Conservation (phyloP, 2,329 filamentous ascomycete genomes). For the Exophiala aquamarina region DNA sequence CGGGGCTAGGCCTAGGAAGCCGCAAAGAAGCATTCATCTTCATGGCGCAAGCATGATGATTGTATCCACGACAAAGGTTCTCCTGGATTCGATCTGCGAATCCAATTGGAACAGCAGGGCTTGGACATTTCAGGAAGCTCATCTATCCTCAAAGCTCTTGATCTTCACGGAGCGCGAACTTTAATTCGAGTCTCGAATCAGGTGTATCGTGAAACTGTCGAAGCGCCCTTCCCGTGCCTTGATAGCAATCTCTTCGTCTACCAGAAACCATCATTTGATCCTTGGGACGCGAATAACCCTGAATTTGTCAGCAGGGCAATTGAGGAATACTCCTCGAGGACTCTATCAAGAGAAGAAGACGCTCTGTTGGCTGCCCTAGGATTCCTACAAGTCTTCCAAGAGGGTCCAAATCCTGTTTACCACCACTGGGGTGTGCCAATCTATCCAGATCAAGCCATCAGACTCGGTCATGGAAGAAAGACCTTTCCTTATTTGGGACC, state of each 20-base stretch:
- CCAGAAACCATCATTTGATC: conserved; percentile 1
- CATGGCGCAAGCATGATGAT: neutral
- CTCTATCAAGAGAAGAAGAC: neutral
- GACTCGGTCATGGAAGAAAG: neutral
- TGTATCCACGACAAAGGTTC: neutral
- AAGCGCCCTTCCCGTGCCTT: conserved; percentile 1
- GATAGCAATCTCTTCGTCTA: conserved; percentile 4
- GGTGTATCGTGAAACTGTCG: conserved; percentile 1
- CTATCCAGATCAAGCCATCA: conserved; percentile 7
- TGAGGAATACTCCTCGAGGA: neutral
- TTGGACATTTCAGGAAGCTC: neutral
- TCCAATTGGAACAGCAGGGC: neutral
- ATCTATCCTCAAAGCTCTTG: neutral
- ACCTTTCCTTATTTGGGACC: neutral
- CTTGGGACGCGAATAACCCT: neutral
- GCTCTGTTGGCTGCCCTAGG: conserved; percentile 1
- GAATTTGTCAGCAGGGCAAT: neutral
- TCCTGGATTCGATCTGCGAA: neutral
- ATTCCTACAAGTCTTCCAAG: conserved; percentile 1
- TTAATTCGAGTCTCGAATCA: neutral
- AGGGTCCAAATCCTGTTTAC: conserved; percentile 5
- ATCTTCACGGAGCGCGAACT: neutral
- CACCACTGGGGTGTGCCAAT: conserved; percentile 6
- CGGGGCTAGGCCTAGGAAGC: neutral
- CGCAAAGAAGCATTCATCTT: neutral